Base-by-base conservation (phyloP, 768 basidiomycete genomes). In the Tubosaeta sp. region DNA sequence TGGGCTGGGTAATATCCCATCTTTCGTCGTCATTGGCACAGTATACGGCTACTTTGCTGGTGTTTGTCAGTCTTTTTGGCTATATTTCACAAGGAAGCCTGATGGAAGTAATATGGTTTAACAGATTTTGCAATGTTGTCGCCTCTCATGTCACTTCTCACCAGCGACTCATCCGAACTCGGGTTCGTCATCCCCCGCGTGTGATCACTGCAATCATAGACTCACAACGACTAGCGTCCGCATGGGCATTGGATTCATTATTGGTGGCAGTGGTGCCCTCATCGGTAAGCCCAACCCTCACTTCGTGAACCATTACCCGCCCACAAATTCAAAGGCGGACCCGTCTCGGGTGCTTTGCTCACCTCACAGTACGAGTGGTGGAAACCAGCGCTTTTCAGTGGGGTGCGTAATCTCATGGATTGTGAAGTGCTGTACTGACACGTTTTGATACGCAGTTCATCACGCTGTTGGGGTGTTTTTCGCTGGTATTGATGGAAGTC, bases 291-390 rank as follows among this genome's bases (percentile, higher is more conserved):
- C 27, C 7, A 5, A 3, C 11, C 10, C 21, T 35, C n/a, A n/a
- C n/a, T n/a, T n/a, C n/a, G n/a, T 8, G 11, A 27, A 46, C 31
- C 2, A 35, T 38, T 29, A 34, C 19, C 13, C 13, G 38, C 6
- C n/a, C n/a, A n/a, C n/a, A n/a, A n/a, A 12, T 27, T 25, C 6
- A 14, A 44, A 76, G 81, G 80, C 6, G 75, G 78, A 1, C 83
- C 83, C 1, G 71, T 83, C 34, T 71, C 75, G 13, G 82, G 83
- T 0, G 76, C 78, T 0, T 60, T 84, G 16, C 73, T 85, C 4
- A 73, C 79, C 0, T 54, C 69, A 12, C 59, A 71, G 7, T 82
- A 76, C 57, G 65, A 72, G 2, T 85, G 83, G 83, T 81, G 76
- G 78, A 69, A 68, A 42, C 74, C 81, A 3, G 72, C 76, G 3